phyloP scores from a whole-genome alignment of 2,329 filamentous ascomycete genomes.

The Exophiala bonariae region DNA sequence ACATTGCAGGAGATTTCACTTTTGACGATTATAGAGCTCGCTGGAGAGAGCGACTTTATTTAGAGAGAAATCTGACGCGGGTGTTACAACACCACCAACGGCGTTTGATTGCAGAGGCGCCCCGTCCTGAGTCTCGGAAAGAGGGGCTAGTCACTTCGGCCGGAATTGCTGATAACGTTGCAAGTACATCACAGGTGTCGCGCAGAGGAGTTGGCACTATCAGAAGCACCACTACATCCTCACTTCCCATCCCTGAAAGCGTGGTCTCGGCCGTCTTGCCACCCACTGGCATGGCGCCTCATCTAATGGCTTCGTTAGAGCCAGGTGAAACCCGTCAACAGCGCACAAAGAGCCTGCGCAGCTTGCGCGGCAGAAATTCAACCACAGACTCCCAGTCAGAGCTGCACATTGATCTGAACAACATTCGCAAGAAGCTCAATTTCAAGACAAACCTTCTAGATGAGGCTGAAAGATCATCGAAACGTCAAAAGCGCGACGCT shows the following conservation, averaged over 20 bases:
- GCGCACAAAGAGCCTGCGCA: constrained; percentile 1
- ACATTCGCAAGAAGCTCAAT: constrained; percentile 27
- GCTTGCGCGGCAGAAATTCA: constrained; percentile 12
- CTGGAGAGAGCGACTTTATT: constrained; percentile 10
- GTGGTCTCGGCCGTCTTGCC: no score
- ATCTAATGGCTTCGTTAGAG: not conserved
- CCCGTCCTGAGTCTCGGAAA: no score
- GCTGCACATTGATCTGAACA: constrained; percentile 21
- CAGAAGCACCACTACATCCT: no score
- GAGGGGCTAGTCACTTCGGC: no score
- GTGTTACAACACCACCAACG: constrained; percentile 16
- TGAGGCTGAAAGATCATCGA: constrained; percentile 12
- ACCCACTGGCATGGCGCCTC: constrained; percentile 7
- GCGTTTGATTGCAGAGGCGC: not conserved
- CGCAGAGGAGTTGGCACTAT: no score
- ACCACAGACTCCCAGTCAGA: constrained; percentile 15
- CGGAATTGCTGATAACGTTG: no score
- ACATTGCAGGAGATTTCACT: constrained; percentile 15
- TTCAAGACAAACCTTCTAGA: constrained; percentile 17
- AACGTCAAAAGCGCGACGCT: constrained; percentile 19
- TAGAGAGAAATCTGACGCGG: constrained; percentile 17
- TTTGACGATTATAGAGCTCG: constrained; percentile 8
- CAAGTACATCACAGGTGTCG: no score
- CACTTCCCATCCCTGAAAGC: no score
- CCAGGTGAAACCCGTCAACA: no score